Conservation (phyloP, 2,329 filamentous ascomycete genomes). For the Verticillium klebahnii region DNA sequence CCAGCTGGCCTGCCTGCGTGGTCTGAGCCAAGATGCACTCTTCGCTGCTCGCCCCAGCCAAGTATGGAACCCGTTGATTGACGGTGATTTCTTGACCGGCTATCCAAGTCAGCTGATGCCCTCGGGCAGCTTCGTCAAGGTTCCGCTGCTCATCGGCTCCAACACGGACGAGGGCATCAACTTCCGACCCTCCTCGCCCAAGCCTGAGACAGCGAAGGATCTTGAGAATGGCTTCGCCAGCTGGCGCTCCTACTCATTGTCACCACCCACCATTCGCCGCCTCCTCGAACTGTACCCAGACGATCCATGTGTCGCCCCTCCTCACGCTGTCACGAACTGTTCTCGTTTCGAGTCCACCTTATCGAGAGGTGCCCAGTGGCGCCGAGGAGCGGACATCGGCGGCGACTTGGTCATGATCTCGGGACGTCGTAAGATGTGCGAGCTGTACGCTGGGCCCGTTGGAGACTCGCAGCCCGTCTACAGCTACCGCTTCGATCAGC, state of each 20-base stretch:
- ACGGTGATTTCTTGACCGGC: conserved; percentile 41
- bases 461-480: conserved; percentile 29
- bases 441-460: conserved; percentile 27
- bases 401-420: conserved; percentile 44
- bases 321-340: conserved; percentile 34
- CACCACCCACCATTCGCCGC: conserved; percentile 34
- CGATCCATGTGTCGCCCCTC: conserved; percentile 40
- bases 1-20: conserved; percentile 31
- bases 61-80: conserved; percentile 38
- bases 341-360: conserved; percentile 15
- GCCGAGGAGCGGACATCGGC: conserved; percentile 39
- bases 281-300: conserved; percentile 44
- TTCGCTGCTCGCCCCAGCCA: conserved; percentile 28
- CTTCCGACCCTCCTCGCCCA: conserved; percentile 31
- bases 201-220: conserved; percentile 34
- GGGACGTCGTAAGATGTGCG: conserved; percentile 37
- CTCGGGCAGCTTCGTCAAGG: conserved; percentile 33
- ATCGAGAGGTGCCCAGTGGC: conserved; percentile 34
- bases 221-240: conserved; percentile 33
- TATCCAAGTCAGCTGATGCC: conserved; percentile 41
- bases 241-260: conserved; percentile 42
- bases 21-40: conserved; percentile 23
- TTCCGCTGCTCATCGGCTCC: conserved; percentile 41
- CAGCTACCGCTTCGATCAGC: conserved; percentile 46
- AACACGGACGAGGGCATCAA: conserved; percentile 44